Percentiles rank a stretch among this genome's conserved stretches.
Evolutionary conservation across 1,284 basidiomycete genomes (phyloP).

Genomic region (Cryptococcus sp.): DNA sequence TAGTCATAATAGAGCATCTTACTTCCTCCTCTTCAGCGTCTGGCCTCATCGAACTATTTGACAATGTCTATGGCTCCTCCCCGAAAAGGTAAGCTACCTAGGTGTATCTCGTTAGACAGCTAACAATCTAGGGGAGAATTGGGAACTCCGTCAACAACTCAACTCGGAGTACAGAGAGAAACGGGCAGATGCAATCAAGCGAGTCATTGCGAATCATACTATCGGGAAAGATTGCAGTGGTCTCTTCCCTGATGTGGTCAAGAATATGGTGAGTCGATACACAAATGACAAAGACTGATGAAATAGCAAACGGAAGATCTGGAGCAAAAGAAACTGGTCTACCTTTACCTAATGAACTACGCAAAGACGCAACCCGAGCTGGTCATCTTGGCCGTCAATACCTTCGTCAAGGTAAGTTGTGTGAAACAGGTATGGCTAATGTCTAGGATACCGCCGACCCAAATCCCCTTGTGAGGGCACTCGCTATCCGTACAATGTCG

Average conservation of each 20-base stretch:
- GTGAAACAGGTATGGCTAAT: background rate
- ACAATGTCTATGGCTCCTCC: conserved; percentile 19
- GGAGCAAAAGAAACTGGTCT: conserved; percentile 65
- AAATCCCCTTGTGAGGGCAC: conserved; percentile 91
- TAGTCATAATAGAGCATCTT: too few relatives aligned
- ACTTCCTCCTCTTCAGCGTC: too few relatives aligned
- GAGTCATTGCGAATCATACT: conserved; percentile 92
- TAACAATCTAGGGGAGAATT: conserved; percentile 71
- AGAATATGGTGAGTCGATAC: conserved; percentile 69
- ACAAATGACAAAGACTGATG: background rate
- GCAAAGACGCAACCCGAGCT: conserved; percentile 96
- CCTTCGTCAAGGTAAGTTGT: conserved; percentile 71
- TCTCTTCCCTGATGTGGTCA: conserved; percentile 95
- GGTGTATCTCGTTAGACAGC: background rate
- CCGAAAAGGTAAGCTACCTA: conserved; percentile 16
- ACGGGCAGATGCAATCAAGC: conserved; percentile 97
- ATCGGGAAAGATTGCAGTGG: conserved; percentile 96
- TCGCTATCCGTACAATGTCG: conserved; percentile 97
- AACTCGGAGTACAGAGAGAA: conserved; percentile 95
- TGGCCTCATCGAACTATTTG: background rate
- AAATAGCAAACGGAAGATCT: conserved; percentile 51
- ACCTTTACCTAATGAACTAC: conserved; percentile 98
- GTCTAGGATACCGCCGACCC: conserved; percentile 86
- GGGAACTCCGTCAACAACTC: conserved; percentile 87
- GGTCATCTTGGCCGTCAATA: conserved; percentile 97